Conservation (phyloP, 352 stramenopile genomes). For the Pythium rishiriense region DNA sequence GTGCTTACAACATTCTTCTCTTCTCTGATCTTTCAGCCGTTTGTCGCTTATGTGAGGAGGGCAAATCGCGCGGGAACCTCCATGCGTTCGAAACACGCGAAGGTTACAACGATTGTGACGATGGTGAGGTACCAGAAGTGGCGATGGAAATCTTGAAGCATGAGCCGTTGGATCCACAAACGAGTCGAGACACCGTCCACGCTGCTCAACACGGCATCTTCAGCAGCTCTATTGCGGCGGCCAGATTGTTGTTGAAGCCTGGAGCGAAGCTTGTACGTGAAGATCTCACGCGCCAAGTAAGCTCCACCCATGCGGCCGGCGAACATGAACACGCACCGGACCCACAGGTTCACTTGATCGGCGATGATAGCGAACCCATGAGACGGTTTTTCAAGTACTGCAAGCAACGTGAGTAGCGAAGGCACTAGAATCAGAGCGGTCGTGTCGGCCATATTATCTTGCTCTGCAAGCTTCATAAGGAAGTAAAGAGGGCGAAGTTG, state of each 20-base stretch:
- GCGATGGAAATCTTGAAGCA: constrained; percentile 82
- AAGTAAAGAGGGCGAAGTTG: constrained; percentile 78
- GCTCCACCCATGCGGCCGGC: constrained; percentile 64
- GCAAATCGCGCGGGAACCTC: constrained; percentile 77
- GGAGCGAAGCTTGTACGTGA: constrained; percentile 77
- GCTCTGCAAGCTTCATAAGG: constrained; percentile 86
- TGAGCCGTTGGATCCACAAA: constrained; percentile 83
- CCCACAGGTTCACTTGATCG: constrained; percentile 76
- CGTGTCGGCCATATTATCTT: constrained; percentile 89
- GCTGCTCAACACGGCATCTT: constrained; percentile 26
- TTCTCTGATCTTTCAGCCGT: not conserved
- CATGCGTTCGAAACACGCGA: constrained; percentile 81
- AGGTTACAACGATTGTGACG: constrained; percentile 81
- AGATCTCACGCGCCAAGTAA: constrained; percentile 83
- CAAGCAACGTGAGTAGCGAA: constrained; percentile 72
- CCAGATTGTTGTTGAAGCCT: constrained; percentile 36
- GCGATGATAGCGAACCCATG: constrained; percentile 60
- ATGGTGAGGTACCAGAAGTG: constrained; percentile 88
- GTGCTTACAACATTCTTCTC: not conserved
- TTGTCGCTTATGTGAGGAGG: constrained; percentile 44
- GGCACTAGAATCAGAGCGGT: constrained; percentile 84
- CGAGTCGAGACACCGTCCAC: constrained; percentile 72
- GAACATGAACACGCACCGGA: constrained; percentile 88
- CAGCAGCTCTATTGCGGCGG: not conserved
- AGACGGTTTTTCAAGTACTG: constrained; percentile 73